Conservation (phyloP, 441 rosid species). For the Oxalis stricta region DNA sequence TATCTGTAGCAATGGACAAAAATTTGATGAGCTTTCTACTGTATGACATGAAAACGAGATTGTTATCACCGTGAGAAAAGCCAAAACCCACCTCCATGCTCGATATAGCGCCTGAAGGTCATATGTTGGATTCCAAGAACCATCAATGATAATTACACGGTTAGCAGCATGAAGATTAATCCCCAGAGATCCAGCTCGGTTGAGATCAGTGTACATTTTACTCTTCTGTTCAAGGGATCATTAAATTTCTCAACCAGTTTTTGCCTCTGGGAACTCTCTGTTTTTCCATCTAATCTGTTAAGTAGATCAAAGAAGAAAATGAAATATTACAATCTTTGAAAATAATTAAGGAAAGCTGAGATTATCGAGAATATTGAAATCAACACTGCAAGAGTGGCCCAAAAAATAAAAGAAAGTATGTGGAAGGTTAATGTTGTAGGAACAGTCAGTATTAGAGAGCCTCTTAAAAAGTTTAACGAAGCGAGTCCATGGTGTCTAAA, state of each 20-base stretch:
- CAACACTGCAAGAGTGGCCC: neutral
- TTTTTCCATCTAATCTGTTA: slow-evolving; percentile 89
- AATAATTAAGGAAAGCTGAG: neutral
- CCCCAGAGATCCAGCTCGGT: slow-evolving; percentile 99
- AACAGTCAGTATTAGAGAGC: neutral
- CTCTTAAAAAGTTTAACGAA: too few relatives aligned
- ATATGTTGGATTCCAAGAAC: slow-evolving; percentile 99
- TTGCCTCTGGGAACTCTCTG: slow-evolving; percentile 96
- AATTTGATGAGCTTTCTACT: slow-evolving; percentile 2
- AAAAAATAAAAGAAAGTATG: neutral
- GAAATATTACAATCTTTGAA: neutral
- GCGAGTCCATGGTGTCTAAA: too few relatives aligned
- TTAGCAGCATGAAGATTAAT: slow-evolving; percentile 97
- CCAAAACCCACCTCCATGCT: slow-evolving; percentile 75
- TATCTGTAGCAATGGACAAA: slow-evolving; percentile 36
- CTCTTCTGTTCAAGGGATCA: slow-evolving; percentile 74
- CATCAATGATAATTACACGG: slow-evolving; percentile 94
- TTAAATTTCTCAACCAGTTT: slow-evolving; percentile 87
- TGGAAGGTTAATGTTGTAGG: neutral
- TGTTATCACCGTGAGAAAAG: neutral
- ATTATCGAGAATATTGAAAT: neutral
- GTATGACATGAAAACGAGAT: neutral
- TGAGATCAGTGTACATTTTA: slow-evolving; percentile 86
- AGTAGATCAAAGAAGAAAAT: slow-evolving; percentile 8
- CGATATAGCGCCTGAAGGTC: slow-evolving; percentile 98